Evolutionary conservation across 164 flowering plant species (phyloP), one percentile per base, ranked within the genome.

Genomic region (Aristolochia californica): DNA sequence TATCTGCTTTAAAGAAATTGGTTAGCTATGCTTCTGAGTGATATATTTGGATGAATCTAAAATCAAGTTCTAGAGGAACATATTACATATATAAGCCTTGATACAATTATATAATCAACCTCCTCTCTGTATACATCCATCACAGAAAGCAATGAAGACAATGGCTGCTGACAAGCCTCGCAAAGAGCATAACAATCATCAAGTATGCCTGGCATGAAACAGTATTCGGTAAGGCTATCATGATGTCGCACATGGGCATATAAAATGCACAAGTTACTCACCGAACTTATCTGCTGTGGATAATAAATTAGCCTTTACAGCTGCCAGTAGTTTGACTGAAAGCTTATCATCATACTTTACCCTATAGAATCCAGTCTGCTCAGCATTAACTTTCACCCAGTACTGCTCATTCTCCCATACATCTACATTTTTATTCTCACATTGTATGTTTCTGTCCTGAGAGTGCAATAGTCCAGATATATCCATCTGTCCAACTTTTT

Each of bases 331-430:
- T 62, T 78, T 78, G 55, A 78, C 76, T 48, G 83, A 74, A 62
- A 94, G 91, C 12, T 73, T 77, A 25, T 88, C 89, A 62, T 94
- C 97, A 73, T 94, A 94, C 76, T 94, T 90, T 66, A 94, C 99
- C 62, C 99, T 73, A 50, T 85, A 94, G 71, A 94, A 94, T 58
- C 96, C 99, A 55, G 91, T 59, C 70, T 90, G 99, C 22, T 84
- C 85, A 62, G 88, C 80, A 70, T 94, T 94, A 62, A 90, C 49
- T 66, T 94, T 94, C 49, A 90, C 74, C 97, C 99, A 94, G 48
- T 60, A 11, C 15, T 56, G 53, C 43, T 23, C 45, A 30, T 57
- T 25, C 54, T 43, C 17, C 18, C 16, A 60, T 54, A 58, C 48
- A 28, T 43, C 22, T 45, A 59, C 53, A 59, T 43, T 27, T 30